Percentiles rank a stretch among this genome's conserved stretches.
Conservation (phyloP, 2,329 filamentous ascomycete genomes). For the Rugonectria rugulosa region DNA sequence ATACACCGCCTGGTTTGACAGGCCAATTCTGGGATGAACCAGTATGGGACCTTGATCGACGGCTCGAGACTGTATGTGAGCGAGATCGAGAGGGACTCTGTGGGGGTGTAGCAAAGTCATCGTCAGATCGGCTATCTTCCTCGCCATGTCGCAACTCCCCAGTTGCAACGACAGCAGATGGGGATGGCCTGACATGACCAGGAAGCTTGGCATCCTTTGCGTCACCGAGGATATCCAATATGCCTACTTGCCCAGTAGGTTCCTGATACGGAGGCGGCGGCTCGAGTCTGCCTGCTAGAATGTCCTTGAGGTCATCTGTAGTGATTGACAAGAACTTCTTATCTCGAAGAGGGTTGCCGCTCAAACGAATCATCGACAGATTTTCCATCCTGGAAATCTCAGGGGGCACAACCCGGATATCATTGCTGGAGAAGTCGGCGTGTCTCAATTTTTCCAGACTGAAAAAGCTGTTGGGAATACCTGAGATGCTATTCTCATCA, state of each 20-base stretch:
- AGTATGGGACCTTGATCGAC: slow-evolving; percentile 54
- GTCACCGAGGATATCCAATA: slow-evolving; percentile 33
- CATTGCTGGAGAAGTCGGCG: slow-evolving; percentile 86
- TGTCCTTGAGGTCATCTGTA: slow-evolving; percentile 81
- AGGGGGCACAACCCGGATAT: slow-evolving; percentile 77
- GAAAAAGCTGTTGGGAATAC: slow-evolving; percentile 79
- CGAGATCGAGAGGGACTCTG: slow-evolving; percentile 58
- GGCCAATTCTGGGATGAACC: slow-evolving; percentile 59
- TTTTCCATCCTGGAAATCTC: slow-evolving; percentile 82
- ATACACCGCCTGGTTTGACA: slow-evolving; percentile 65
- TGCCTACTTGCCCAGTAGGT: slow-evolving; percentile 28
- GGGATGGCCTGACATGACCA: slow-evolving; percentile 1
- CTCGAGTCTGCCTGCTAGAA: slow-evolving; percentile 71
- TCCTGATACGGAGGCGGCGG: slow-evolving; percentile 57
- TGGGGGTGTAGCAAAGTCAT: slow-evolving; percentile 64
- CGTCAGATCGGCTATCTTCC: slow-evolving; percentile 58
- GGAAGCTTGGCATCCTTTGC: slow-evolving; percentile 22
- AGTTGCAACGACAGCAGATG: background rate
- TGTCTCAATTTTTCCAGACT: slow-evolving; percentile 73
- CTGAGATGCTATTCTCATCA: slow-evolving; percentile 81
- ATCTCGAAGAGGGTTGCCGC: slow-evolving; percentile 89
- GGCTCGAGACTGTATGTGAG: slow-evolving; percentile 55
- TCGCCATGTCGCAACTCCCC: slow-evolving; percentile 37
- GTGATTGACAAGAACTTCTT: slow-evolving; percentile 84
- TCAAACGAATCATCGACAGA: slow-evolving; percentile 77